These are phyloP conservation scores for Epichloe hybrida DNA, from an alignment of 2,329 filamentous ascomycete species.

Conservation along the genomic window DNA sequence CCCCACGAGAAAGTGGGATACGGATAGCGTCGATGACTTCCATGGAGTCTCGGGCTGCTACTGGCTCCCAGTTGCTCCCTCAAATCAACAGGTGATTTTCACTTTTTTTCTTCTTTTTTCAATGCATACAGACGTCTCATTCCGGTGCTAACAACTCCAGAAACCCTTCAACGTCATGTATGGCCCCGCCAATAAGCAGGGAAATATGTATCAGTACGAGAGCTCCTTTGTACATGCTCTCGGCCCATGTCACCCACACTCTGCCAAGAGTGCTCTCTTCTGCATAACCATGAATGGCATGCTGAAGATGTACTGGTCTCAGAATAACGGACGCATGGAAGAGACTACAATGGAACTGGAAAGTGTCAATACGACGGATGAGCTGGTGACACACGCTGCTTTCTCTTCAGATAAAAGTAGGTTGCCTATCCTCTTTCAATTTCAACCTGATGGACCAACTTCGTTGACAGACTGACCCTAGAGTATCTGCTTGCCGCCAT, in stretches of 20 bases:
- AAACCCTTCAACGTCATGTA: constrained; percentile 33
- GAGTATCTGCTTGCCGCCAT: constrained; percentile 49
- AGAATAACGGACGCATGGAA: constrained; percentile 57
- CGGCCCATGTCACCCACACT: constrained; percentile 60
- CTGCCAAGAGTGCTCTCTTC: constrained; percentile 59
- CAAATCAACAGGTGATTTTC: constrained; percentile 23
- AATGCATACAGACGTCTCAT: neutral
- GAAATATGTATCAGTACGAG: constrained; percentile 54
- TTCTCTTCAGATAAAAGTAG: constrained; percentile 62
- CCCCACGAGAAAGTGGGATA: constrained; percentile 44
- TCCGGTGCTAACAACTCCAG: constrained; percentile 12
- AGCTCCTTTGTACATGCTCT: constrained; percentile 50
- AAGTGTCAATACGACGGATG: constrained; percentile 55
- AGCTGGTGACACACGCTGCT: constrained; percentile 68
- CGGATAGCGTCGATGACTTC: constrained; percentile 61
- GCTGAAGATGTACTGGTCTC: constrained; percentile 65
- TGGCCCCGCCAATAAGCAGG: constrained; percentile 50
- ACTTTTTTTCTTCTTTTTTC: neutral
- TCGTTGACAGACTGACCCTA: constrained; percentile 17
- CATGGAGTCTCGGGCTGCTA: constrained; percentile 69
- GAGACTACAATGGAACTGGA: constrained; percentile 65
- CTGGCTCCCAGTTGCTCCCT: constrained; percentile 58
- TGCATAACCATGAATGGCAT: constrained; percentile 62
- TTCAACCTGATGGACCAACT: too few species aligned
- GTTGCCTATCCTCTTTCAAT: constrained; percentile 6